Evolutionary conservation across 352 stramenopile species (phyloP), one percentile per base, ranked within the genome.

Genomic region (Thraustotheca clavata): DNA sequence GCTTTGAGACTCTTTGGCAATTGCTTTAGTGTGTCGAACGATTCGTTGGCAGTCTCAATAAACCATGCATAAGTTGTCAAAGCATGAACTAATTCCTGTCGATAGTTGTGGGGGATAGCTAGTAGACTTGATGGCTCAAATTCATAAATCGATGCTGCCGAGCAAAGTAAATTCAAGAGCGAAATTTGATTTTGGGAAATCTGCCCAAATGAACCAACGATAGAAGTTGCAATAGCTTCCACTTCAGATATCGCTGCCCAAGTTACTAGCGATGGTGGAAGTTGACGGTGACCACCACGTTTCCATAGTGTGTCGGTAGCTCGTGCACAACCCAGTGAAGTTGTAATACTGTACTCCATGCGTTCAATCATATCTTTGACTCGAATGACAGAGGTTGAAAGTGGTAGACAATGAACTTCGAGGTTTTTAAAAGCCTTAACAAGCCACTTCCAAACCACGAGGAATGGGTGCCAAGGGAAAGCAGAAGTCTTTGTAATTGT

Each of bases 251-350:
- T 22, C 61, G 65, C 12, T 62, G 47, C 77, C 54, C 62, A 81
- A 76, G 36, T 84, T 38, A 40, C 68, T 36, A 32, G 71, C 50
- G 65, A 75, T 71, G 29, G 71, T 70, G 68, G 80, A 71, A 34
- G 86, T 68, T 43, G 79, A 35, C 81, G 81, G 47, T 97, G 88
- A 0, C 90, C 89, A 52, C 91, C 91, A 52, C 80, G 86, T 67
- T 98, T 98, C 91, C 93, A 98, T 14, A 98, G 71, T 20, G 86
- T 79, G 62, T 96, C 80, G 59, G 91, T 94, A 47, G 73, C 74
- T 3, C 76, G 69, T 1, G 68, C 57, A 27, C 80, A 87, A 2
- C 85, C 85, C 20, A 94, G 88, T 9, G 82, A 67, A 43, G 77
- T 78, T 27, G 80, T 71, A 41, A 94, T 91, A 26, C 76, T 83